Percentiles rank a stretch among this genome's conserved stretches.
Conservation (phyloP, 257 asterid genomes). For the Solanum peruvianum region DNA sequence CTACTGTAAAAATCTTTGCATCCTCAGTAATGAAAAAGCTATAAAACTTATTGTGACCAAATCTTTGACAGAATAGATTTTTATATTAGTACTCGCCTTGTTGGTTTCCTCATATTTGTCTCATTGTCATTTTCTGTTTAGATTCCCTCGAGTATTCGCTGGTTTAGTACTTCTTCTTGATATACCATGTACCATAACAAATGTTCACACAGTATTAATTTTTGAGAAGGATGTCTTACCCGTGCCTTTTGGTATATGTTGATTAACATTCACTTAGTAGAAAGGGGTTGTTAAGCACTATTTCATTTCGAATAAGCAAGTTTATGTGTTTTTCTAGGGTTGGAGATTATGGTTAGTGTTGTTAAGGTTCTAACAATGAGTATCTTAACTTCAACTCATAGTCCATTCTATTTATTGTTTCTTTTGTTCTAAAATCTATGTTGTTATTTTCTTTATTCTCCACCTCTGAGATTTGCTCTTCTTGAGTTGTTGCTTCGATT, state of each 20-base stretch:
- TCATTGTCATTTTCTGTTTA: no score
- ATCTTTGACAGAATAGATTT: background rate
- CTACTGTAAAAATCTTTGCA: background rate
- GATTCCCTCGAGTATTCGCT: no score
- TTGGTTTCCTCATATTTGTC: background rate
- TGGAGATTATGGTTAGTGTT: no score
- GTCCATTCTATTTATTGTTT: background rate
- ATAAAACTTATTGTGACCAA: background rate
- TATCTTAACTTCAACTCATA: background rate
- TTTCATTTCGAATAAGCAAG: background rate
- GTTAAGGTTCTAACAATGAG: background rate
- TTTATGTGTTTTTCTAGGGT: background rate
- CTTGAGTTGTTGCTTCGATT: background rate
- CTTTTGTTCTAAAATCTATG: background rate
- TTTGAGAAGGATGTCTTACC: no score
- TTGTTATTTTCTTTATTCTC: background rate
- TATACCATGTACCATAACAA: background rate
- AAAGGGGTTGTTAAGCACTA: background rate
- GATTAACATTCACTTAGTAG: background rate
- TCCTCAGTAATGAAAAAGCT: background rate
- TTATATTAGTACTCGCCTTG: background rate
- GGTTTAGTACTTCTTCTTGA: background rate
- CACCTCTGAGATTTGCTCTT: background rate
- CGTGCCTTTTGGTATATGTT: background rate
- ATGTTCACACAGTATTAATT: no score